phyloP scores from a whole-genome alignment of 1,139 yeast species.

The Torulaspora globosa region DNA sequence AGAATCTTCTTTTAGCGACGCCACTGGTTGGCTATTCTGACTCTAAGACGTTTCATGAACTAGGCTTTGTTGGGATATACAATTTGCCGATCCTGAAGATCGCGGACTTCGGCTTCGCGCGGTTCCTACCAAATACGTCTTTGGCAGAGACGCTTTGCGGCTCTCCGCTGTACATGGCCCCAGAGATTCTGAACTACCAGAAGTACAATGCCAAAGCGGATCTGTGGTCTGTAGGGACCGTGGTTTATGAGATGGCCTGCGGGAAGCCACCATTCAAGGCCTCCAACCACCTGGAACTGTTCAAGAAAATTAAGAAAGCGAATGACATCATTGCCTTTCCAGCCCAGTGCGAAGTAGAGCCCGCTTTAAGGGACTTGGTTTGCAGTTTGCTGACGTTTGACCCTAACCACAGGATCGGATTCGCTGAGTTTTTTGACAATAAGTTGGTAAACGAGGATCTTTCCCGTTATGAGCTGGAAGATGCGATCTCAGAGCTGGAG shows the following conservation, averaged over 20 bases:
- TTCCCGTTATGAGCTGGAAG: constrained; percentile 36
- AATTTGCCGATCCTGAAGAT: constrained; percentile 85
- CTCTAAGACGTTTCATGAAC: constrained; percentile 50
- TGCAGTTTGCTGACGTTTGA: constrained; percentile 72
- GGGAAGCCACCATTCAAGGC: constrained; percentile 96
- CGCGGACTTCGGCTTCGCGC: constrained; percentile 97
- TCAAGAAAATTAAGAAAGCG: constrained; percentile 76
- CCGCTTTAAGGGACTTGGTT: constrained; percentile 63
- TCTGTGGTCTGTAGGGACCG: constrained; percentile 97
- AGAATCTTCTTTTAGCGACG: constrained; percentile 78
- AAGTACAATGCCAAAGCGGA: constrained; percentile 97
- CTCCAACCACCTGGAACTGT: constrained; percentile 81
- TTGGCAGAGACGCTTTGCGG: constrained; percentile 98
- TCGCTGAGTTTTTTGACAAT: constrained; percentile 76
- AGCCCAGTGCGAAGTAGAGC: constrained; percentile 42
- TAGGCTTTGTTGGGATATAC: constrained; percentile 70
- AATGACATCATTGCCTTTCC: constrained; percentile 79
- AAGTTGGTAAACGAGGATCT: constrained; percentile 38
- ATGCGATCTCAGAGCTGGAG: constrained; percentile 44
- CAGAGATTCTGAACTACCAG: constrained; percentile 89
- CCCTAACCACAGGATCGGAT: constrained; percentile 84
- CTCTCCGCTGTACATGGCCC: constrained; percentile 97
- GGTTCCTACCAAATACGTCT: constrained; percentile 86
- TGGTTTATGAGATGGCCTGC: constrained; percentile 86
- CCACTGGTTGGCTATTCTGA: constrained; percentile 55